Percentiles rank a stretch among this genome's conserved stretches.
Conservation (phyloP, 1,139 yeast genomes). For the Taphrina communis region DNA sequence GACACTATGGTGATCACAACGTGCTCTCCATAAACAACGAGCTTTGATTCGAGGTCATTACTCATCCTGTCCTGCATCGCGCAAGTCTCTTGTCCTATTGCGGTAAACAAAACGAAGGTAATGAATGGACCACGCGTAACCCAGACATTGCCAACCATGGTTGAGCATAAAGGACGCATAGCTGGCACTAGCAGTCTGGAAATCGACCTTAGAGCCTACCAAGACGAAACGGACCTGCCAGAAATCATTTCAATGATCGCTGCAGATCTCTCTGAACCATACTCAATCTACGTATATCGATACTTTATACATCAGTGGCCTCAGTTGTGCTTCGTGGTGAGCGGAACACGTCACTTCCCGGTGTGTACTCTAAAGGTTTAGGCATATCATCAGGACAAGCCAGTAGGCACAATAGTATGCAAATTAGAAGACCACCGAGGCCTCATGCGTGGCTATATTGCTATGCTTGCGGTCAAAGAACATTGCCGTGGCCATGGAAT, state of each 20-base stretch:
- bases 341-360: conserved; percentile 13
- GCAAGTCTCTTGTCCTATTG: too few relatives aligned
- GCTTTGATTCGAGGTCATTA: too few relatives aligned
- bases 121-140: neutral
- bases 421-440: conserved; percentile 80
- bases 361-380: neutral
- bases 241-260: conserved; percentile 55
- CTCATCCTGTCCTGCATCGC: too few relatives aligned
- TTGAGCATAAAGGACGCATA: neutral
- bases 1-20: too few relatives aligned
- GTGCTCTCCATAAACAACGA: too few relatives aligned
- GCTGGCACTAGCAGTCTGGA: neutral
- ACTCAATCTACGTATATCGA: conserved; percentile 71
- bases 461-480: conserved; percentile 88
- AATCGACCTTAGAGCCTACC: conserved; percentile 19
- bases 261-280: conserved; percentile 71
- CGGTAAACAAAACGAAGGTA: too few relatives aligned
- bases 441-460: conserved; percentile 83
- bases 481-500: conserved; percentile 76
- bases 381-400: conserved; percentile 47
- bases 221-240: conserved; percentile 45
- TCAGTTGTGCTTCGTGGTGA: conserved; percentile 58
- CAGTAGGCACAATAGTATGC: conserved; percentile 83
- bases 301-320: conserved; percentile 76
- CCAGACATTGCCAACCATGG: neutral